These are phyloP conservation scores for Suillus subalutaceus DNA, from an alignment of 768 basidiomycete species.

Conservation along the genomic window DNA sequence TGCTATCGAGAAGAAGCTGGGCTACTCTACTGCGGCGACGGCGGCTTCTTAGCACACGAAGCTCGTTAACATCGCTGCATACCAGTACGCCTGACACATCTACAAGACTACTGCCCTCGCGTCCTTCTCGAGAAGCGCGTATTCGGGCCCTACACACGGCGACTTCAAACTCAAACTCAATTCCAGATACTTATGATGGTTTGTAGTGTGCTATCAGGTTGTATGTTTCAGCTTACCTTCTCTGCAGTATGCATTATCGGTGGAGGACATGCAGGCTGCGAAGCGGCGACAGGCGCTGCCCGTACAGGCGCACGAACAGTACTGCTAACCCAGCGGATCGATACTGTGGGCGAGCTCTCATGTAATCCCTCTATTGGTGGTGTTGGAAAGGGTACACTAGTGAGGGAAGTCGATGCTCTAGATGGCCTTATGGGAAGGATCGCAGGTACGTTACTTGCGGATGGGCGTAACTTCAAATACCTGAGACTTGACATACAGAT, in stretches of 20 bases:
- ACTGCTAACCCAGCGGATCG: conserved; percentile 79
- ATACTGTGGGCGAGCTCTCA: conserved; percentile 82
- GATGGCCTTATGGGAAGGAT: conserved; percentile 85
- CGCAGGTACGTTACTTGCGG: conserved; percentile 55
- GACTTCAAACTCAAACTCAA: neutral
- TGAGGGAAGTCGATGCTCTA: conserved; percentile 89
- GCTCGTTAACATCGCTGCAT: neutral
- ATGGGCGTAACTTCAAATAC: neutral
- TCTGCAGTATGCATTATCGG: conserved; percentile 81
- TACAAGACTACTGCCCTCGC: neutral
- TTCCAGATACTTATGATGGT: conserved; percentile 29
- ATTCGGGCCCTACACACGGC: neutral
- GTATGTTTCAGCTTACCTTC: conserved; percentile 41
- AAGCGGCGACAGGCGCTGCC: conserved; percentile 87
- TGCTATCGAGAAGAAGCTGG: conserved; percentile 6
- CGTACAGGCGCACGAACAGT: conserved; percentile 81
- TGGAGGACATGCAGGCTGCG: conserved; percentile 92
- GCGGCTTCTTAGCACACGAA: neutral
- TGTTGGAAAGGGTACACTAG: conserved; percentile 89
- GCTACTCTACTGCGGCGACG: neutral
- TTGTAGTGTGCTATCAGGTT: conserved; percentile 9
- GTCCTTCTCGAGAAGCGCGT: neutral
- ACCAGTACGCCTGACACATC: no score
- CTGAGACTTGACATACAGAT: conserved; percentile 49
- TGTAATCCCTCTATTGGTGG: conserved; percentile 94